Conservation (phyloP, 1,284 basidiomycete genomes). For the Moniliophthora roreri region DNA sequence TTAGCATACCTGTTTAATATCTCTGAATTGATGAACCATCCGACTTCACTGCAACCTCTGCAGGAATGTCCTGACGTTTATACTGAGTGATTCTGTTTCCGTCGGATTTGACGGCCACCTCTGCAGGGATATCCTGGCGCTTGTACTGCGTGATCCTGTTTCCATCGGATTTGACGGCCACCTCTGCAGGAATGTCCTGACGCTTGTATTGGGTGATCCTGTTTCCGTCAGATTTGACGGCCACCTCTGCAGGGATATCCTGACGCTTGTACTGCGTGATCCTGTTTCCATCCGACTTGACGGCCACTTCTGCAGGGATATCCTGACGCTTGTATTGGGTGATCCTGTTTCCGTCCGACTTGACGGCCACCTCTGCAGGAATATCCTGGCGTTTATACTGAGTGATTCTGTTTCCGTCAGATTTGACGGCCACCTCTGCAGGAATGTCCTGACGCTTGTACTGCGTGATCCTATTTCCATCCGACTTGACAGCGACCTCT, state of each 20-base stretch:
- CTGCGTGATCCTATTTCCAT: slow-evolving; percentile 10
- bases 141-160: not conserved
- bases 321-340: slow-evolving; percentile 6
- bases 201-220: slow-evolving; percentile 20
- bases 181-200: slow-evolving; percentile 22
- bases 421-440: slow-evolving; percentile 15
- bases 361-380: slow-evolving; percentile 7
- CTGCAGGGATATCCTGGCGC: slow-evolving; percentile 4
- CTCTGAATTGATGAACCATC: too few species aligned
- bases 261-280: slow-evolving; percentile 22
- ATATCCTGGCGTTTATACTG: not conserved
- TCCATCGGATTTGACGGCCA: not conserved
- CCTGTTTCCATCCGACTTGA: slow-evolving; percentile 23
- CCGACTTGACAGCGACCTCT: slow-evolving; percentile 19
- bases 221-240: slow-evolving; percentile 23
- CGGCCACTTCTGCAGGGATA: slow-evolving; percentile 11
- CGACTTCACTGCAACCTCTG: slow-evolving; percentile 17
- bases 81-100: slow-evolving; percentile 13
- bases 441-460: slow-evolving; percentile 21
- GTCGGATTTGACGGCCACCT: slow-evolving; percentile 14
- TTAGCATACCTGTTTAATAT: slow-evolving; percentile 7
- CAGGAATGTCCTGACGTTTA: slow-evolving; percentile 8
- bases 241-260: slow-evolving; percentile 14
- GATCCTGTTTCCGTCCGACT: slow-evolving; percentile 17
- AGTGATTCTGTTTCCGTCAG: not conserved